Percentiles rank a stretch among this genome's conserved stretches.
Evolutionary conservation across 1,139 yeast species (phyloP).

Genomic region (Taphrina flavorubra): DNA sequence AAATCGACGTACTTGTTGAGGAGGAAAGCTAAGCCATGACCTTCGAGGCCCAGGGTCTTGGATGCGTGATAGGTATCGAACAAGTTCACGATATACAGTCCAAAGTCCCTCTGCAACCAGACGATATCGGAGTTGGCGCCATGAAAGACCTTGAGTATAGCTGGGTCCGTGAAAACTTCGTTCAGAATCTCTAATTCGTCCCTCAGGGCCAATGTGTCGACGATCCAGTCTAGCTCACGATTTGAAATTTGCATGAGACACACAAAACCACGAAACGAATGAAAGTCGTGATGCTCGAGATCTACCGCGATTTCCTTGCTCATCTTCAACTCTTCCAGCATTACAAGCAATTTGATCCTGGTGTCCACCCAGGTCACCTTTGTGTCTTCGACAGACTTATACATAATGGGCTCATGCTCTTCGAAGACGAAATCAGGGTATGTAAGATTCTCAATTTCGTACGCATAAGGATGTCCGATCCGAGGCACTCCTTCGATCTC

Average conservation of each 20-base stretch:
- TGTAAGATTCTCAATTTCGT: constrained; percentile 72
- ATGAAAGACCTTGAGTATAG: constrained; percentile 83
- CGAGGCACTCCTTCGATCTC: constrained; percentile 53
- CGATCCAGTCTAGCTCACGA: constrained; percentile 78
- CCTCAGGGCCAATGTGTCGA: constrained; percentile 76
- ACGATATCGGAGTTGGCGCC: constrained; percentile 97
- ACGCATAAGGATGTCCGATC: constrained; percentile 74
- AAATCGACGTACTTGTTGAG: constrained; percentile 81
- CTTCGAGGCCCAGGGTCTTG: constrained; percentile 74
- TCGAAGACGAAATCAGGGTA: constrained; percentile 68
- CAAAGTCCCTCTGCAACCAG: constrained; percentile 96
- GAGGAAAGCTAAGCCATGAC: constrained; percentile 81
- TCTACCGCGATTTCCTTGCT: constrained; percentile 86
- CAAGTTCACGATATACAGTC: constrained; percentile 83
- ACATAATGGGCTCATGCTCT: constrained; percentile 60
- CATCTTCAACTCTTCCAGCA: constrained; percentile 62
- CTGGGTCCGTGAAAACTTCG: constrained; percentile 77
- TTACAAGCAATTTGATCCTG: constrained; percentile 58
- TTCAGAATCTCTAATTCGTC: constrained; percentile 74
- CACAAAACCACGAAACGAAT: constrained; percentile 88
- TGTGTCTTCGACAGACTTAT: constrained; percentile 69
- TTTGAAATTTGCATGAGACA: constrained; percentile 93
- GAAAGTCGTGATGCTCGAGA: constrained; percentile 91
- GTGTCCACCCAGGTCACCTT: constrained; percentile 76
- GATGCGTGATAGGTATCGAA: constrained; percentile 96